Base-by-base conservation (phyloP, 1,284 basidiomycete genomes). In the Ustilago sp. region DNA sequence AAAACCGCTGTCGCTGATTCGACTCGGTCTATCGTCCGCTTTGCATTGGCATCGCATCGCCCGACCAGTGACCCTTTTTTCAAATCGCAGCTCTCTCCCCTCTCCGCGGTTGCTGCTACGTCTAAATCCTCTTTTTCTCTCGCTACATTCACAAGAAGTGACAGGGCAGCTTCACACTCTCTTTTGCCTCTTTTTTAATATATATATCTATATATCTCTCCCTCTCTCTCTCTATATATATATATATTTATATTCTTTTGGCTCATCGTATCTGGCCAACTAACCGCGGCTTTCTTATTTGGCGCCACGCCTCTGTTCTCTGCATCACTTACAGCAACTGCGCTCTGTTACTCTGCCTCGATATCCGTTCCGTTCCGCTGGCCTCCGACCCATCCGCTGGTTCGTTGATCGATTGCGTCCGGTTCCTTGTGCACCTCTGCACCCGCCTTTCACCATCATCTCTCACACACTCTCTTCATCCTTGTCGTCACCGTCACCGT, bases 381-480 rank as follows among this genome's bases (percentile, higher is more conserved):
- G 36, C 15, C 41, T 57, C 38, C 55, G 39, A 31, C 8, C 8
- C 31, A 19, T 31, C 34, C 7, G 43, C 19, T 45, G 17, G 15
- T 47, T 35, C 15, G 15, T 47, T 35, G 28, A 58, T 43, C 43
- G 56, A 63, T 68, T 59, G 56, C 55, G 32, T 35, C 31, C 31
- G 28, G 39, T 43, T 17, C 35, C 58, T 57, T 36, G 48, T 47
- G 32, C 59, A 31, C 50, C 68, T 63, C 67, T 54, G 36, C 68
- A 64, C 68, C 63, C 68, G 59, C 62, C 68, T 57, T 55, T 63
- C 60, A 45, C 32, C 31, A 31, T 34, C 66, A 53, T 39, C 59
- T 35, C 48, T 54, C 32, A 38, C 35, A 6, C 36, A 28, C 35
- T 39, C 23, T n/a, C 53, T 23, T n/a, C 7, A 9, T 19, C 53